Evolutionary conservation across 2,329 filamentous ascomycete genomes (phyloP), one percentile per base, ranked within the genome.

Genomic region (Tolypocladium tundrense): DNA sequence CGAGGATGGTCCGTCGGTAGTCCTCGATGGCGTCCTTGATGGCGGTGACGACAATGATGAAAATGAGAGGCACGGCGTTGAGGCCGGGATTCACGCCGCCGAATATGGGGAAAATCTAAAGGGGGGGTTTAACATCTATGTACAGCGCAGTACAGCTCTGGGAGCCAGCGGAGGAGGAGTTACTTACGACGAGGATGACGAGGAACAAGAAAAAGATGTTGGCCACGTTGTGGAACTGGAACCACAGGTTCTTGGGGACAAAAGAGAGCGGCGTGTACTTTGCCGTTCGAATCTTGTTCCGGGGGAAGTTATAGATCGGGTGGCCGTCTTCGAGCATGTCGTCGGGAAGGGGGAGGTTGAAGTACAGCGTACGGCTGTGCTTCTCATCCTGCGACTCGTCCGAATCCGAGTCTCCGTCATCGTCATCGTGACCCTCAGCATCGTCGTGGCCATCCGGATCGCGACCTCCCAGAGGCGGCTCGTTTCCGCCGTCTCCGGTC

Each of bases 131-230:
- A 54, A n/a, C 14, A 51, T 59, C 58, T 55, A 54, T 33, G 9
- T 31, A 50, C 40, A 9, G 21, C 24, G 27, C n/a, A 33, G 27
- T 7, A 35, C 31, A 43, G 54, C 21, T 27, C 48, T 7, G 39
- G 19, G 45, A 40, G 37, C n/a, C 2, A 45, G 56, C 52, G 59
- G 52, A 41, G 59, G 52, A 41, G 33, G 50, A 52, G 40, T 19
- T 54, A 71, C 92, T 80, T 87, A 97, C 94, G 68, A 88, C 87
- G 60, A 99, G 82, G 69, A 99, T 96, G 70, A 97, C 92, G 67
- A 93, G 83, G 75, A 97, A 97, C 65, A 97, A 79, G 81, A 99
- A 99, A 76, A 97, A 99, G 57, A 97, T 88, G 73, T 99, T 99
- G 69, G 94, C 94, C 67, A 99, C 88, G 69, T 97, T 97, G 75